Percentiles rank a stretch among this genome's conserved stretches.
These are phyloP conservation scores for Ramaria sp. DNA, from an alignment of 768 basidiomycete genomes.

Conservation along the genomic window DNA sequence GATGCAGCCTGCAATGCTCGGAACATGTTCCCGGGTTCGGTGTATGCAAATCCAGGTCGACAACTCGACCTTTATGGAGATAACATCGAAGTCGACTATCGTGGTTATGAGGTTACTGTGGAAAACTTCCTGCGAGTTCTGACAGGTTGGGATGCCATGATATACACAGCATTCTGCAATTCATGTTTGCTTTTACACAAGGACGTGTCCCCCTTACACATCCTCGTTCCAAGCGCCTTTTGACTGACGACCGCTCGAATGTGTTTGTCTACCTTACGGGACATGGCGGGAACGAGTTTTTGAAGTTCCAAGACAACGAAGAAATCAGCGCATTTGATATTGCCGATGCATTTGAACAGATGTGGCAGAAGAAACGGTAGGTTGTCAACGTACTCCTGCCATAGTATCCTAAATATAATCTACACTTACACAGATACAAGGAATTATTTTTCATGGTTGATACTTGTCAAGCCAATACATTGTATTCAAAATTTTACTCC, in stretches of 20 bases:
- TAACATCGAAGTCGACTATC: constrained; percentile 95
- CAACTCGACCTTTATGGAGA: constrained; percentile 89
- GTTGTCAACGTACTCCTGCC: constrained; percentile 12
- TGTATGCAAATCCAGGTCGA: constrained; percentile 81
- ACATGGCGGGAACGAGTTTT: constrained; percentile 95
- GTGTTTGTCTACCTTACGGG: constrained; percentile 98
- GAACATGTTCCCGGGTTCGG: constrained; percentile 85
- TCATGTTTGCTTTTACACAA: constrained; percentile 21
- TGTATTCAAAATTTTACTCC: constrained; percentile 90
- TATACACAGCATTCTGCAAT: neutral
- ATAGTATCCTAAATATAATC: neutral
- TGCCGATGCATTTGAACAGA: constrained; percentile 97
- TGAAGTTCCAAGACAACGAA: constrained; percentile 98
- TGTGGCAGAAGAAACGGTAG: constrained; percentile 93
- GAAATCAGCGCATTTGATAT: constrained; percentile 95
- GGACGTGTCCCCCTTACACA: constrained; percentile 78
- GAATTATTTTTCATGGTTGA: constrained; percentile 98
- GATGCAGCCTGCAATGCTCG: constrained; percentile 90
- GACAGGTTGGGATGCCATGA: constrained; percentile 47
- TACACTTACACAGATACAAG: constrained; percentile 53
- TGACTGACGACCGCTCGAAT: constrained; percentile 85
- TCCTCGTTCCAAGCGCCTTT: constrained; percentile 84
- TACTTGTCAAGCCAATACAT: constrained; percentile 94
- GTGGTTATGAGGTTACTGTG: constrained; percentile 96
- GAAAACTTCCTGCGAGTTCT: constrained; percentile 90